Base-by-base conservation (phyloP, 495 filamentous ascomycete genomes). In the Trichoderma parareesei region DNA sequence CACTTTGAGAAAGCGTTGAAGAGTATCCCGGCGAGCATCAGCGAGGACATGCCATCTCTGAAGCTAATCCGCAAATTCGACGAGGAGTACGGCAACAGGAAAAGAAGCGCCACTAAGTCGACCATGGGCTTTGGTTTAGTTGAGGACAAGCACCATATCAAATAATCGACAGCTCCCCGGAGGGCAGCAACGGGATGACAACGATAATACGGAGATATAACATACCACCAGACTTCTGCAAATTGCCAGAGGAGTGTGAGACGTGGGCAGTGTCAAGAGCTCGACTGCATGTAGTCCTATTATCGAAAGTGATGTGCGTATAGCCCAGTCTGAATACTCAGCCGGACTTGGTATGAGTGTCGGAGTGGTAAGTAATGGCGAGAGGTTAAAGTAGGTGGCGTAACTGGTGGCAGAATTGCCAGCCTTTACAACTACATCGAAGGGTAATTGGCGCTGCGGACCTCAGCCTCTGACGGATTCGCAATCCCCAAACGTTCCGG, bases 11-110 rank as follows among this genome's bases (percentile, higher is more conserved):
- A 87, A 67, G 94, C 90, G 16, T 79, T 97, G 74, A 81, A 87
- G 69, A 93, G 97, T 74, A 96, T 98, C 71, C 88, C 86, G 65
- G 93, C 95, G 0, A 96, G 90, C 67, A 93, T 97, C 65, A 92
- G 87, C 66, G 94, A 97, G 74, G 94, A 98, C 68, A 98, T 97
- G 94, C 82, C 87, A 43, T 89, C 84, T 42, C 77, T 98, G 63
- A 82, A 83, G 64, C 90, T 90, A 33, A 96, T 98, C 67, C 80
- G 89, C 62, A 96, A 97, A 78, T 98, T 98, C 74, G 95, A 98
- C 72, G 91, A 95, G 78, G 90, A 93, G 72, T 98, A 90, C 75
- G 94, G 94, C 27, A 93, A 97, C 77, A 90, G 87, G 62, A 85
- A 87, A 6, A 83, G 83, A 69, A 82, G 83, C 69, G 87, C 86